Percentiles rank a stretch among this genome's conserved stretches.
These are phyloP conservation scores for Pleurotus eryngii DNA, from an alignment of 768 basidiomycete species.

Conservation along the genomic window DNA sequence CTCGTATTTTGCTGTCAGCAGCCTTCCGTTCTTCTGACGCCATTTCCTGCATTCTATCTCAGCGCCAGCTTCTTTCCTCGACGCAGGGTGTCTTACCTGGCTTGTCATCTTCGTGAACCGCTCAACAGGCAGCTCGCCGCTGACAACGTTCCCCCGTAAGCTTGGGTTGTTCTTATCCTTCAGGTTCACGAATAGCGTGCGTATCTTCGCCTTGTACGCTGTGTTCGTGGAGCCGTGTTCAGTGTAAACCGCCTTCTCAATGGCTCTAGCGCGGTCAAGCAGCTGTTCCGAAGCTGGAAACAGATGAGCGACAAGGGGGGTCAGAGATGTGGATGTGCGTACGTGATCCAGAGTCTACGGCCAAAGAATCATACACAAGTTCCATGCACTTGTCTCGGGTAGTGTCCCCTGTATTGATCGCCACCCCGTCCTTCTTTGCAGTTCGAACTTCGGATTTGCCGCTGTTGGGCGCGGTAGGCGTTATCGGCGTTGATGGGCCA, in stretches of 20 bases:
- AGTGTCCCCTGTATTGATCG: slow-evolving; percentile 56
- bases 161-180: slow-evolving; percentile 94
- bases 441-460: slow-evolving; percentile 43
- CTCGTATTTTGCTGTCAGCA: slow-evolving; percentile 75
- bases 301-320: not conserved
- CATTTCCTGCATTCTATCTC: slow-evolving; percentile 67
- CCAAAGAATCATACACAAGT: slow-evolving; percentile 89
- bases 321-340: slow-evolving; percentile 27
- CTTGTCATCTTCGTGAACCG: slow-evolving; percentile 80
- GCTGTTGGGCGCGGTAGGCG: slow-evolving; percentile 25
- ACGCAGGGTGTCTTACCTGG: slow-evolving; percentile 45
- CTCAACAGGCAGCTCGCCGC: slow-evolving; percentile 69
- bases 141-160: slow-evolving; percentile 80
- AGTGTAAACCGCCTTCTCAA: slow-evolving; percentile 67
- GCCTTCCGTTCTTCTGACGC: slow-evolving; percentile 89
- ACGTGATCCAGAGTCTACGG: slow-evolving; percentile 86
- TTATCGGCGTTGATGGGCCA: slow-evolving; percentile 37
- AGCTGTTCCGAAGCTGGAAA: slow-evolving; percentile 66
- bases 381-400: slow-evolving; percentile 86
- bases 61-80: not conserved
- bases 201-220: slow-evolving; percentile 75
- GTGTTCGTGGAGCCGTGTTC: slow-evolving; percentile 41
- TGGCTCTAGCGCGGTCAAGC: slow-evolving; percentile 55
- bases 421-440: slow-evolving; percentile 70
- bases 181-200: slow-evolving; percentile 87